Conservation (phyloP, 1,284 basidiomycete species). For the Paramarasmius palmivorus region DNA sequence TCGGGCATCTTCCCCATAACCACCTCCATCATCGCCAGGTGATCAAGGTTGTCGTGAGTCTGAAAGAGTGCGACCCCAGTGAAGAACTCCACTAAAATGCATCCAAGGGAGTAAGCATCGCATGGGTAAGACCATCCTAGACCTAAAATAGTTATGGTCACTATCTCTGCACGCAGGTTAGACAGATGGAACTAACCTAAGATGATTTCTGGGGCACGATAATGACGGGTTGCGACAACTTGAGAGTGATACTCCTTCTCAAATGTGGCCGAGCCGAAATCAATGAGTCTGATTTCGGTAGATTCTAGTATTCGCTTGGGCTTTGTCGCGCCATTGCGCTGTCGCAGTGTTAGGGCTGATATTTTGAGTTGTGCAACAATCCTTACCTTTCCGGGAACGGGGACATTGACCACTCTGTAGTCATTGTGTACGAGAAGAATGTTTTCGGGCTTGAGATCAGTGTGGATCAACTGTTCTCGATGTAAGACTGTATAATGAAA, state of each 20-base stretch:
- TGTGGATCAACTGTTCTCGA: conserved; percentile 90
- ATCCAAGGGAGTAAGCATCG: conserved; percentile 98
- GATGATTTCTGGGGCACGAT: conserved; percentile 99
- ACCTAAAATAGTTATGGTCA: conserved; percentile 47
- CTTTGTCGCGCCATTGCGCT: conserved; percentile 66
- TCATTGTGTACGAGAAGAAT: conserved; percentile 93
- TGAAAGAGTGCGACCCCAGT: conserved; percentile 98
- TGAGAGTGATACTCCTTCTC: conserved; percentile 98
- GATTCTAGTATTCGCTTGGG: conserved; percentile 78
- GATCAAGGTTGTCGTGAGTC: conserved; percentile 98
- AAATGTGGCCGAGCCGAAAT: conserved; percentile 98
- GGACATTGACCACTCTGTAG: conserved; percentile 58
- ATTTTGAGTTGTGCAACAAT: too few species aligned
- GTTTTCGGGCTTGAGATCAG: conserved; percentile 98
- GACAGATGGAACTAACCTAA: conserved; percentile 61
- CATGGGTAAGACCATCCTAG: conserved; percentile 99
- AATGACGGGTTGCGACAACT: conserved; percentile 97
- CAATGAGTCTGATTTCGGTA: conserved; percentile 95
- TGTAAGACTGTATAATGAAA: conserved; percentile 73
- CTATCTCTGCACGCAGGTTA: conserved; percentile 8
- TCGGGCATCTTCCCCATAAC: conserved; percentile 98
- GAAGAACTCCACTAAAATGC: conserved; percentile 98
- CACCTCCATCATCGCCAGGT: conserved; percentile 99
- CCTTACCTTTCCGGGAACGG: conserved; percentile 63
- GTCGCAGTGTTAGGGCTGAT: conserved; percentile 5